These are phyloP conservation scores for Furculomyces boomerangus DNA, from an alignment of 371 early-diverging fungal genomes.

Conservation along the genomic window DNA sequence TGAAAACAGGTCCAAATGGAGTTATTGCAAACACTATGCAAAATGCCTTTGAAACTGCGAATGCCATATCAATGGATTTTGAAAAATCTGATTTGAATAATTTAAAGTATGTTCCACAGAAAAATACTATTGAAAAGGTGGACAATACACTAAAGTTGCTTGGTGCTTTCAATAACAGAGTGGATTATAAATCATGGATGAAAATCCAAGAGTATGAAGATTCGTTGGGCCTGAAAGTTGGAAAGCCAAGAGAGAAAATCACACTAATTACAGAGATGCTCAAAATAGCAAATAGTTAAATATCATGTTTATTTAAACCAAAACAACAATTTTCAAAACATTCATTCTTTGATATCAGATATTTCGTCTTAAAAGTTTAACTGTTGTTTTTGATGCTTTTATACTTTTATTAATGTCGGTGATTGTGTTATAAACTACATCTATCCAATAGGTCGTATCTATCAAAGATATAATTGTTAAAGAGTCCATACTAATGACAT, in stretches of 20 bases:
- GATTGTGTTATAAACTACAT: not conserved
- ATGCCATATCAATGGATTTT: too few species aligned
- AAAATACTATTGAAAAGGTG: too few species aligned
- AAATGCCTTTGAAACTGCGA: slow-evolving; percentile 82
- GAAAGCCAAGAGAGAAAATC: slow-evolving; percentile 76
- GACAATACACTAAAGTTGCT: slow-evolving; percentile 11
- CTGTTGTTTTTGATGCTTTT: not conserved
- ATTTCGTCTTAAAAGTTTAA: not conserved
- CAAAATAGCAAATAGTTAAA: slow-evolving; percentile 1
- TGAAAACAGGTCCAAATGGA: slow-evolving; percentile 85
- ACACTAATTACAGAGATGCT: slow-evolving; percentile 47
- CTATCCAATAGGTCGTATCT: slow-evolving; percentile 2
- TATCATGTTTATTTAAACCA: too few species aligned
- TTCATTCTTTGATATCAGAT: not conserved
- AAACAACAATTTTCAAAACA: too few species aligned
- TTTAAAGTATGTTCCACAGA: too few species aligned
- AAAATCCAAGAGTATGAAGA: slow-evolving; percentile 58
- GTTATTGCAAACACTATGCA: slow-evolving; percentile 90
- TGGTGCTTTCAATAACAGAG: slow-evolving; percentile 9
- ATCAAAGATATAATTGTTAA: not conserved
- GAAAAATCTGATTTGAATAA: too few species aligned
- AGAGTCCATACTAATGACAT: not conserved
- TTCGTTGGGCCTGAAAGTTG: slow-evolving; percentile 32
- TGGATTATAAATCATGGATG: slow-evolving; percentile 63
- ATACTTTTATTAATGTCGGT: not conserved